Conservation (phyloP, 139 green algal genomes). For the Coelastrella sp. region DNA sequence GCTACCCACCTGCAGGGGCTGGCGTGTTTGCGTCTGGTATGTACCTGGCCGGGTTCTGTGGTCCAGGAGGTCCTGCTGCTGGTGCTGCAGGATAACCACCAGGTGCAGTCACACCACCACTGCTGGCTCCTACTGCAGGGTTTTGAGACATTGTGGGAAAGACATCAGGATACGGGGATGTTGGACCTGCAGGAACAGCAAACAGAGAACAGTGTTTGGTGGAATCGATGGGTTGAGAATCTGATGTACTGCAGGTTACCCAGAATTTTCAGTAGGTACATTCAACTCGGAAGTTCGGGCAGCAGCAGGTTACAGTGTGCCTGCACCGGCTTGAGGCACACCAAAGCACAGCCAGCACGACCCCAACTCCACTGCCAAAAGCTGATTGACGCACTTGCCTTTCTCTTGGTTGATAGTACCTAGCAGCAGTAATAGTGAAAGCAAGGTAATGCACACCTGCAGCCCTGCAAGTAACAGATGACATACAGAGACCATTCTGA, state of each 20-base stretch:
- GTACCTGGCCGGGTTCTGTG: background rate
- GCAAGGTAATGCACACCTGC: too few species aligned
- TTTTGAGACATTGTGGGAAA: background rate
- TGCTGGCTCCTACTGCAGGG: background rate
- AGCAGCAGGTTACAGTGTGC: too few species aligned
- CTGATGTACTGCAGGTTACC: background rate
- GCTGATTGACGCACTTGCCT: background rate
- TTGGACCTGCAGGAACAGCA: too few species aligned
- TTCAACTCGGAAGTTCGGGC: too few species aligned
- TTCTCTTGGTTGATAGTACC: too few species aligned
- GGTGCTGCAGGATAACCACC: slow-evolving; percentile 2
- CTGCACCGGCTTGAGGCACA: too few species aligned
- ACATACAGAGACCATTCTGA: background rate
- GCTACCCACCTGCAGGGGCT: background rate
- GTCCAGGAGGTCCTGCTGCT: background rate
- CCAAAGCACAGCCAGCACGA: background rate
- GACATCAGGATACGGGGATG: too few species aligned
- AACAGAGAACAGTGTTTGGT: too few species aligned
- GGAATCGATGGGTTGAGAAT: too few species aligned
- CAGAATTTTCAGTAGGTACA: too few species aligned
- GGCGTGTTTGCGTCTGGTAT: background rate
- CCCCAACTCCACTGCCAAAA: background rate
- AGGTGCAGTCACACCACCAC: background rate
- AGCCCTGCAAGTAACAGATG: background rate
- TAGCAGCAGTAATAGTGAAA: too few species aligned